phyloP scores from a whole-genome alignment of 192 early-diverging fungal species.

The Umbelopsis sp. region DNA sequence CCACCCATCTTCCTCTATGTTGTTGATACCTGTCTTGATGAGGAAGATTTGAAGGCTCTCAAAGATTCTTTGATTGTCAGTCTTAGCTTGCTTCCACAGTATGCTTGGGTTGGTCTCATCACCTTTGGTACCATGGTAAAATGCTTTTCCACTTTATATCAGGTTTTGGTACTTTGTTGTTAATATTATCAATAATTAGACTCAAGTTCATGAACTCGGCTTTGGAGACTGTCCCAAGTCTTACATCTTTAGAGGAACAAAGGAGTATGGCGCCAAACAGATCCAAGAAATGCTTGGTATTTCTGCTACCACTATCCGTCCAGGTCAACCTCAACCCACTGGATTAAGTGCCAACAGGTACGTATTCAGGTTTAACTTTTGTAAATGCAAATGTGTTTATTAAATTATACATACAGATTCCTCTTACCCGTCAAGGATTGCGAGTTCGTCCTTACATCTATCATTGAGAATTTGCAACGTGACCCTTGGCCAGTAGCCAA shows the following conservation, averaged over 20 bases:
- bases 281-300: conserved; percentile 98
- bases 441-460: conserved; percentile 93
- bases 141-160: neutral
- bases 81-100: conserved; percentile 87
- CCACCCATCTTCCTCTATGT: conserved; percentile 97
- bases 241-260: conserved; percentile 95
- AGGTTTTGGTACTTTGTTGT: neutral
- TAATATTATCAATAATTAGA: conserved; percentile 46
- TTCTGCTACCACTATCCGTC: conserved; percentile 42
- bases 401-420: conserved; percentile 54
- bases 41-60: conserved; percentile 93
- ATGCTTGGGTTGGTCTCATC: conserved; percentile 93
- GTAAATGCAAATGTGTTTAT: neutral
- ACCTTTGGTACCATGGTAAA: conserved; percentile 97
- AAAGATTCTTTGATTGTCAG: conserved; percentile 92
- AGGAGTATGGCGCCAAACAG: conserved; percentile 94
- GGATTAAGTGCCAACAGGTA: conserved; percentile 60
- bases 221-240: conserved; percentile 96
- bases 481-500: conserved; percentile 95
- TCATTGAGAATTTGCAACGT: conserved; percentile 94
- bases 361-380: neutral
- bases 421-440: conserved; percentile 92
- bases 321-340: conserved; percentile 38
- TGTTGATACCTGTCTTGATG: conserved; percentile 95
- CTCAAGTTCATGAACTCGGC: conserved; percentile 96